Conservation (phyloP, 192 early-diverging fungal species). For the Dissophora ornata region DNA sequence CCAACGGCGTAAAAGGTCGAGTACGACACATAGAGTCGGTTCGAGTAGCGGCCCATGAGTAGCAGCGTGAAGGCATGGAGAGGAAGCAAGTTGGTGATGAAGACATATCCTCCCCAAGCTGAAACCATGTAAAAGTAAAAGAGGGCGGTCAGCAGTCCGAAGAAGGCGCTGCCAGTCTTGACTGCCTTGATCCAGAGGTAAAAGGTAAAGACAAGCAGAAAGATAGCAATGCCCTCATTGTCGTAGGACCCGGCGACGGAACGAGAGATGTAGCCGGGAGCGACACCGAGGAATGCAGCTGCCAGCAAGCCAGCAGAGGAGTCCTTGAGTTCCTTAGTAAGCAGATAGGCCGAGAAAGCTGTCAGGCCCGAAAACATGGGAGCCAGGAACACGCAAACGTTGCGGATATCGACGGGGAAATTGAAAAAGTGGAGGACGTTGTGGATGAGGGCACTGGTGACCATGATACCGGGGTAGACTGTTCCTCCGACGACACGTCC, state of each 20-base stretch:
- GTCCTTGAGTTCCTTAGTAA: constrained; percentile 94
- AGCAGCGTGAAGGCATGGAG: constrained; percentile 95
- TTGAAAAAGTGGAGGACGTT: constrained; percentile 93
- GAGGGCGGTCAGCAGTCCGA: constrained; percentile 84
- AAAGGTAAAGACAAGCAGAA: constrained; percentile 97
- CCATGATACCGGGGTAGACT: constrained; percentile 99
- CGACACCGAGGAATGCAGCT: constrained; percentile 97
- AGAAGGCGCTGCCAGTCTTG: constrained; percentile 93
- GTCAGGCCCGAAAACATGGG: constrained; percentile 97
- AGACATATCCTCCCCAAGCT: constrained; percentile 99
- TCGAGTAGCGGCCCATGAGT: constrained; percentile 96
- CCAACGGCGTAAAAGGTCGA: constrained; percentile 98
- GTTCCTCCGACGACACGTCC: constrained; percentile 99
- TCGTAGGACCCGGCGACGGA: constrained; percentile 99
- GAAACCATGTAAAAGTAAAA: constrained; percentile 99
- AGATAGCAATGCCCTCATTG: constrained; percentile 99
- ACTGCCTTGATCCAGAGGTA: constrained; percentile 98
- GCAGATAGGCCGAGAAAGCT: constrained; percentile 93
- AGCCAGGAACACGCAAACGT: constrained; percentile 98
- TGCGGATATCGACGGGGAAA: constrained; percentile 97
- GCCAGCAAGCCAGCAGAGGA: constrained; percentile 94
- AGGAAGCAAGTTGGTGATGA: constrained; percentile 99
- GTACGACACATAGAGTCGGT: constrained; percentile 95
- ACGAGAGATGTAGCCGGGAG: constrained; percentile 99
- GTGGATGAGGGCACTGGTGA: constrained; percentile 95